Percentiles rank a stretch among this genome's conserved stretches.
Evolutionary conservation across 208 protist genomes (phyloP).

Genomic region (Balamuthia mandrillaris): DNA sequence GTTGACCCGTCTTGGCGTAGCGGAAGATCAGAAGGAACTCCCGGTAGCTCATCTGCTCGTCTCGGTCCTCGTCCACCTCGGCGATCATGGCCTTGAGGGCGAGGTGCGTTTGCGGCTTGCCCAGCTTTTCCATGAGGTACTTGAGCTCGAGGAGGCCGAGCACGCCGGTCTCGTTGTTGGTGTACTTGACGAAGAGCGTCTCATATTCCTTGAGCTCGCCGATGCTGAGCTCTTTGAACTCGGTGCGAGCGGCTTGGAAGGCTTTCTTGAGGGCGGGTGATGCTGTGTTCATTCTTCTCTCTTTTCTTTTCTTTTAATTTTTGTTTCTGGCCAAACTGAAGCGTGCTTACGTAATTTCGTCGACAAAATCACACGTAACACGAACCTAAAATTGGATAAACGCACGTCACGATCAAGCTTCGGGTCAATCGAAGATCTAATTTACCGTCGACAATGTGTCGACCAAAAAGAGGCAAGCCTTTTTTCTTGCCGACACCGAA

Average conservation of each 20-base stretch:
- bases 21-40: slow-evolving; percentile 36
- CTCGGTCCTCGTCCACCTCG: slow-evolving; percentile 7
- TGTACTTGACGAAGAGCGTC: slow-evolving; percentile 27
- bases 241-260: slow-evolving; percentile 13
- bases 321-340: too few relatives aligned
- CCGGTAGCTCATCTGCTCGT: not conserved
- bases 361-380: too few relatives aligned
- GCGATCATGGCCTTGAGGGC: slow-evolving; percentile 27
- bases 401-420: too few relatives aligned
- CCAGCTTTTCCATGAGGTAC: slow-evolving; percentile 32
- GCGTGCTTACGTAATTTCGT: too few relatives aligned
- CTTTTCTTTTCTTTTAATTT: not conserved
- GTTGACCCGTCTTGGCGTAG: slow-evolving; percentile 10
- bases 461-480: too few relatives aligned
- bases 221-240: slow-evolving; percentile 34
- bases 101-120: slow-evolving; percentile 5
- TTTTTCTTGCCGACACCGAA: too few relatives aligned
- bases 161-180: not conserved
- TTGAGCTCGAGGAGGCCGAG: not conserved
- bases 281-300: not conserved
- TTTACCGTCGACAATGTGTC: too few relatives aligned
- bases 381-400: too few relatives aligned
- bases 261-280: not conserved
- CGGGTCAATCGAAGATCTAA: too few relatives aligned
- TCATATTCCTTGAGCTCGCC: slow-evolving; percentile 17